Evolutionary conservation across 495 filamentous ascomycete genomes (phyloP), one percentile per base, ranked within the genome.

Genomic region (Penicillium canariense): DNA sequence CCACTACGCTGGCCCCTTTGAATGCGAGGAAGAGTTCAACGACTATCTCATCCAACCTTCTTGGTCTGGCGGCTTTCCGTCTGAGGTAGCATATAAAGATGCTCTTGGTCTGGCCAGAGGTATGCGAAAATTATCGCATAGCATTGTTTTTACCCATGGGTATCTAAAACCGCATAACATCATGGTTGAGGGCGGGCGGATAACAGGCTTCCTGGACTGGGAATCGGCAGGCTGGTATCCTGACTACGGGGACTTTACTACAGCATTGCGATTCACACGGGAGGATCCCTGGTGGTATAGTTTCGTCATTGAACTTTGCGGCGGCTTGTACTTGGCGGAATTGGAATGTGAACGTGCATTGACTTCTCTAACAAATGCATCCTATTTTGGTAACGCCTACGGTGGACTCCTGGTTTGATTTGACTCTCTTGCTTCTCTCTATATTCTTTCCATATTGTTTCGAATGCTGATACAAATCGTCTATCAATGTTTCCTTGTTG

Each of bases 151-250:
- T 34, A 50, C 74, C 5, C 78, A 58, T 20, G 50, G 49, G 10
- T 36, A 58, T 50, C 26, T 58, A 8, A 58, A 58, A 42, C 27
- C 4, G n/a, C 34, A 57, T 43, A 52, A 57, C 53, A 53, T 49
- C 23, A 20, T 56, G 12, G 45, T 49, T 20, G 32, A 15, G 14
- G 27, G 31, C 4, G 40, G 40, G 11, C 30, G 22, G 40, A 55
- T 55, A 17, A 48, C 73, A 40, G 74, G 72, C 10, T 73, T 84
- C 63, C 58, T 82, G 28, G 78, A 80, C 55, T 81, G 77, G 79
- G 77, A 80, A 60, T 66, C 67, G 3, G 65, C 70, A 34, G 78
- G 77, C 20, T 82, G 73, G 72, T 79, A 77, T 64, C 75, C 77
- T 34, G 63, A 72, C 45, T 81, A 83, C 61, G 80, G 75, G 79